Evolutionary conservation across 148 eudicot genomes (phyloP).

Genomic region (Mesembryanthemum crystallinum): DNA sequence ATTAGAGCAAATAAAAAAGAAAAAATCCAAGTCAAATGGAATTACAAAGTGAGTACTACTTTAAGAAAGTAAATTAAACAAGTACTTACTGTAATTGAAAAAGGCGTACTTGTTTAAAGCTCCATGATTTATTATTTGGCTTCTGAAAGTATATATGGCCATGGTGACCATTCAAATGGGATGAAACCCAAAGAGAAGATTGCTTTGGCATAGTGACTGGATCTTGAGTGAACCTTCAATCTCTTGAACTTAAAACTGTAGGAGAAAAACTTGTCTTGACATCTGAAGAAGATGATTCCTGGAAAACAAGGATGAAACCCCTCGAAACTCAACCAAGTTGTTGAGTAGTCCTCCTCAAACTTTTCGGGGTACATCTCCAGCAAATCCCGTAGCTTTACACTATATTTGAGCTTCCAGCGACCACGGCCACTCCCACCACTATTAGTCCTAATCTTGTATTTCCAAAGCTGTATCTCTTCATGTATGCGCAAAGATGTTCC

Average conservation of each 20-base stretch:
- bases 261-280: not conserved
- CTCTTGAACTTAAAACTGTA: not conserved
- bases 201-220: too few species aligned
- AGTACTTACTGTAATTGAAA: too few species aligned
- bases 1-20: too few species aligned
- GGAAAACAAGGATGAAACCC: not conserved
- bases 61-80: too few species aligned
- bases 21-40: too few species aligned
- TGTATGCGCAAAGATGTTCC: not conserved
- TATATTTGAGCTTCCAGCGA: not conserved
- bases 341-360: too few species aligned
- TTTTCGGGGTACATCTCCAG: not conserved
- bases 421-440: too few species aligned
- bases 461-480: not conserved
- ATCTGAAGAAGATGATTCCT: not conserved
- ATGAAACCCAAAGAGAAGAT: too few species aligned
- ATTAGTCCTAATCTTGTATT: not conserved
- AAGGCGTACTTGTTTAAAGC: too few species aligned
- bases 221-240: not conserved
- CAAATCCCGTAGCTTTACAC: not conserved
- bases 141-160: not conserved
- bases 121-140: not conserved
- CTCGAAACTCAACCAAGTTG: too few species aligned
- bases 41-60: too few species aligned
- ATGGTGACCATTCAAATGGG: not conserved